Conservation (phyloP, 495 filamentous ascomycete genomes). For the Neurospora terricola region DNA sequence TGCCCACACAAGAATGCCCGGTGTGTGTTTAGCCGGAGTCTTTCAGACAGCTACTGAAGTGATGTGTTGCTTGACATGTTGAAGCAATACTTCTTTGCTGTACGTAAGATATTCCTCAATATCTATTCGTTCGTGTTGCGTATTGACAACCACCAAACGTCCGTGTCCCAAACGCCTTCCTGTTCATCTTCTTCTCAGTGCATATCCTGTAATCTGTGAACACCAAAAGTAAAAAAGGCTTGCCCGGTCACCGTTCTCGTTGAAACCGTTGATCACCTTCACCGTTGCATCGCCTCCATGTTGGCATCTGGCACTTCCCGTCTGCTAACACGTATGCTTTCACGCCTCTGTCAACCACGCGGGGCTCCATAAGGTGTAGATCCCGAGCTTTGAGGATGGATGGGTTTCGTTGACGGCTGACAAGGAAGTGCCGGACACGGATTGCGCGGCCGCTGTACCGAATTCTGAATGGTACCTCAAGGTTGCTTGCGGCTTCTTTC, state of each 20-base stretch:
- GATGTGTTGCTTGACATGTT: neutral
- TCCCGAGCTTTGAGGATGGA: neutral
- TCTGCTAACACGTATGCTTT: neutral
- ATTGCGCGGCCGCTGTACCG: neutral
- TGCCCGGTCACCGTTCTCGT: neutral
- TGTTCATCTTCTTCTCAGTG: neutral
- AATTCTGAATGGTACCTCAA: neutral
- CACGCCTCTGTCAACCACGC: neutral
- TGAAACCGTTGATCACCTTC: neutral
- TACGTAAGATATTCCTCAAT: neutral
- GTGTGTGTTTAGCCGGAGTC: neutral
- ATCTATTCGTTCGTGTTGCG: neutral
- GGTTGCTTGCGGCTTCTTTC: slow-evolving; percentile 1
- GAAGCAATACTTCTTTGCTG: neutral
- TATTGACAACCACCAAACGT: neutral
- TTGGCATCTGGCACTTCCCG: neutral
- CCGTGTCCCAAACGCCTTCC: neutral
- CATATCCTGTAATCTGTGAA: neutral
- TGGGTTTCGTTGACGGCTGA: no score
- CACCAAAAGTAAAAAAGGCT: neutral
- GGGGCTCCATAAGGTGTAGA: neutral
- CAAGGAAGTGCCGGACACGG: neutral
- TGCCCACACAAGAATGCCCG: neutral
- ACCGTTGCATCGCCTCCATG: neutral
- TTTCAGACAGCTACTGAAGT: neutral